These are phyloP conservation scores for Vitis amurensis DNA, from an alignment of 164 flowering plant genomes.

Conservation along the genomic window DNA sequence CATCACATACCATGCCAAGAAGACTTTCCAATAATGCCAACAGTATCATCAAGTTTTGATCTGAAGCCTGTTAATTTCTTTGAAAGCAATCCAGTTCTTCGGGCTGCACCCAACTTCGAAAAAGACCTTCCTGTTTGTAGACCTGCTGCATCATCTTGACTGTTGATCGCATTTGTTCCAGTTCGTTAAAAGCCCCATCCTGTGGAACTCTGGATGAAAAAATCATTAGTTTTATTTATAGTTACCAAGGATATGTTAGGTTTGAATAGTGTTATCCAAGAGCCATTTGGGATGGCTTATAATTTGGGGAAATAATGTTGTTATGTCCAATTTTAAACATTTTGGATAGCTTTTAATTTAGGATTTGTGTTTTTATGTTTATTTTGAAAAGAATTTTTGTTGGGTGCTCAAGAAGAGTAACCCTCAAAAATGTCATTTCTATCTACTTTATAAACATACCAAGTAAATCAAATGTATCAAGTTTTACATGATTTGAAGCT, in stretches of 20 bases:
- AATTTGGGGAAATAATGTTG: neutral
- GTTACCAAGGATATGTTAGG: neutral
- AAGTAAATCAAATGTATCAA: no score
- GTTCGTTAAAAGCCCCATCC: no score
- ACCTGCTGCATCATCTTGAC: constrained; percentile 38
- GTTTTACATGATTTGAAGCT: no score
- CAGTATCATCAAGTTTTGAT: constrained; percentile 71
- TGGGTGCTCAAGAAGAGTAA: no score
- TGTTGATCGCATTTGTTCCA: no score
- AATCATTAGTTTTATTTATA: neutral
- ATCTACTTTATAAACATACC: no score
- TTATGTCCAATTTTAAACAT: no score
- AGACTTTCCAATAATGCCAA: constrained; percentile 87
- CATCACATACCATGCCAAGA: constrained; percentile 90
- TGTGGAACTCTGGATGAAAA: neutral
- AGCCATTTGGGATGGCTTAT: neutral
- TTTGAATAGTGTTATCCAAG: neutral
- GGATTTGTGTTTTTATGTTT: no score
- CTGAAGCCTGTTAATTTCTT: constrained; percentile 87
- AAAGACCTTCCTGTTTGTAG: constrained; percentile 66
- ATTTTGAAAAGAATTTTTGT: no score
- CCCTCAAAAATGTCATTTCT: no score
- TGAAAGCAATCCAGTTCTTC: constrained; percentile 74
- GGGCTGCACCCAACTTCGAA: constrained; percentile 46
- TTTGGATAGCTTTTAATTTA: no score